Percentiles rank a stretch among this genome's conserved stretches.
These are phyloP conservation scores for Coprinopsis marcescibilis DNA, from an alignment of 768 basidiomycete genomes.

Conservation along the genomic window DNA sequence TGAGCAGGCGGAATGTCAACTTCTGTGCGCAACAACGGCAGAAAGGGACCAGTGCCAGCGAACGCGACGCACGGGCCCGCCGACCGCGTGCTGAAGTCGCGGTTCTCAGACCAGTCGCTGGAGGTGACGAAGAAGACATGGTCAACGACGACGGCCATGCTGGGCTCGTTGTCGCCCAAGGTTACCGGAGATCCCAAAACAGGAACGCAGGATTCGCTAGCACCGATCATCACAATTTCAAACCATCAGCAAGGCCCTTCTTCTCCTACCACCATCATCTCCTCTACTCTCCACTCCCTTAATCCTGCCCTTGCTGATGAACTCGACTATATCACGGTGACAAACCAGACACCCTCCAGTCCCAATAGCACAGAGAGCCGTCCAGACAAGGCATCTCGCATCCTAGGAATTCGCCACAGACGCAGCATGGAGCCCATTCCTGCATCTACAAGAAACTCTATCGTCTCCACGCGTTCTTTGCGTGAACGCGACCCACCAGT, in stretches of 20 bases:
- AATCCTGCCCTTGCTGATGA: constrained; percentile 58
- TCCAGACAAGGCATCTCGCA: constrained; percentile 70
- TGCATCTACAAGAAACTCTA: constrained; percentile 66
- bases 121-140: constrained; percentile 10
- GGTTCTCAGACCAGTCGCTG: constrained; percentile 46
- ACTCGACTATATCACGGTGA: constrained; percentile 63
- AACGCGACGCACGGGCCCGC: constrained; percentile 33
- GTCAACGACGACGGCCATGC: constrained; percentile 17
- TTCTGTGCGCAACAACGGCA: constrained; percentile 26
- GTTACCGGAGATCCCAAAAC: constrained; percentile 30
- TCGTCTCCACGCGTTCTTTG: constrained; percentile 70
- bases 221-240: constrained; percentile 50
- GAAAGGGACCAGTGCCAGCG: constrained; percentile 29
- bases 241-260: constrained; percentile 17
- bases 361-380: constrained; percentile 34
- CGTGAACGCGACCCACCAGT: constrained; percentile 43
- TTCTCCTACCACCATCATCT: constrained; percentile 20
- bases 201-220: constrained; percentile 25
- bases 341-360: constrained; percentile 25
- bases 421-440: constrained; percentile 84
- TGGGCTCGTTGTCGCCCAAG: constrained; percentile 24
- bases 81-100: constrained; percentile 42
- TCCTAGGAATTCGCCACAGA: constrained; percentile 70
- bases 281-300: constrained; percentile 23
- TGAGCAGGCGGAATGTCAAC: too few relatives aligned